These are phyloP conservation scores for Cupressus sempervirens DNA, from an alignment of 75 land plant genomes.

Conservation along the genomic window DNA sequence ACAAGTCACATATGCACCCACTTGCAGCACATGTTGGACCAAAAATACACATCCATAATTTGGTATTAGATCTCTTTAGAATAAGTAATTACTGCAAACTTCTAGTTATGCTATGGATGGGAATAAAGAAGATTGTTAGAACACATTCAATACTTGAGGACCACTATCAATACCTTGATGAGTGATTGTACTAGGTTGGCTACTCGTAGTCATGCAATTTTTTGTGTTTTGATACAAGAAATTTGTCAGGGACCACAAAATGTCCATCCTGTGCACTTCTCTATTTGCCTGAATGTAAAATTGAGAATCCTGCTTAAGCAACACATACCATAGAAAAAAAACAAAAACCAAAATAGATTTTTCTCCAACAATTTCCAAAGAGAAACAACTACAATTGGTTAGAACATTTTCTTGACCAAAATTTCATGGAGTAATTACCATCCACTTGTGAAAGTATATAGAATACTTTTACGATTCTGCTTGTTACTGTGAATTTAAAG, in stretches of 20 bases:
- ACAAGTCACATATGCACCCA: background rate
- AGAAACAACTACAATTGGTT: background rate
- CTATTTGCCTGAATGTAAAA: background rate
- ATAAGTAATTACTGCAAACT: background rate
- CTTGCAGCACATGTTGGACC: background rate
- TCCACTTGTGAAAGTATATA: background rate
- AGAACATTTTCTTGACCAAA: background rate
- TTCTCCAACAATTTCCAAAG: background rate
- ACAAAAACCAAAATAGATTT: background rate
- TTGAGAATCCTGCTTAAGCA: background rate
- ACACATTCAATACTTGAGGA: background rate
- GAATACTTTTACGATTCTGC: background rate
- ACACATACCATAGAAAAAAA: background rate
- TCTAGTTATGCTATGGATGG: background rate
- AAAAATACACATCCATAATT: background rate
- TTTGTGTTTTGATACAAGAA: background rate
- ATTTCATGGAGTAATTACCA: background rate
- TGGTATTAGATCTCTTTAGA: background rate
- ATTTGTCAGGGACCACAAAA: background rate
- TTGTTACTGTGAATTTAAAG: background rate
- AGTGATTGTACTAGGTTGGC: background rate
- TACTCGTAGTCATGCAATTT: background rate
- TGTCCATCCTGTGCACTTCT: background rate
- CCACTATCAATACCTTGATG: background rate
- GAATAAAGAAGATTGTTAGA: background rate